Conservation (phyloP, 176 grass and related monocot species). For the Juncus effusus region DNA sequence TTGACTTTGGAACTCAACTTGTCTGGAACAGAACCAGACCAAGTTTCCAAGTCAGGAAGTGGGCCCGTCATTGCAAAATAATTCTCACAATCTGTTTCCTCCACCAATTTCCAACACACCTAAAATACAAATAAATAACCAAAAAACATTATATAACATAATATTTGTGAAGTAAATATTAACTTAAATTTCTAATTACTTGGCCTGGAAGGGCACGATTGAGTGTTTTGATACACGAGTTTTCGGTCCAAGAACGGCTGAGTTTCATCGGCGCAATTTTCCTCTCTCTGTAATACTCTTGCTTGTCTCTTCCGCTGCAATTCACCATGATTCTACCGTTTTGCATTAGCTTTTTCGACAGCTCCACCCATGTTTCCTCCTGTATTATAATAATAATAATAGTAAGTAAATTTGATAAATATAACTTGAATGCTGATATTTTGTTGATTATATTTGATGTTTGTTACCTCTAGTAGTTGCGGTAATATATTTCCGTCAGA, state of each 20-base stretch:
- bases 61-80: conserved; percentile 79
- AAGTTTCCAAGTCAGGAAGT: conserved; percentile 67
- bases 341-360: conserved; percentile 73
- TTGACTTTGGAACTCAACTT: conserved; percentile 64
- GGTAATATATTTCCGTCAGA: conserved; percentile 74
- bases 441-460: background rate
- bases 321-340: conserved; percentile 83
- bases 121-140: conserved; percentile 26
- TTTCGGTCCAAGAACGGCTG: conserved; percentile 42
- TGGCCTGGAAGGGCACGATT: conserved; percentile 67
- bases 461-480: conserved; percentile 64
- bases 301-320: conserved; percentile 63
- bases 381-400: conserved; percentile 34
- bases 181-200: conserved; percentile 30
- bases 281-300: conserved; percentile 44
- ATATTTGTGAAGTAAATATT: background rate
- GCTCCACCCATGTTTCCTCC: conserved; percentile 70
- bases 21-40: conserved; percentile 51
- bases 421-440: conserved; percentile 1
- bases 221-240: conserved; percentile 77
- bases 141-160: background rate
- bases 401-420: background rate
- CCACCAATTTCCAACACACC: conserved; percentile 79
- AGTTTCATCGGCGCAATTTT: conserved; percentile 24
- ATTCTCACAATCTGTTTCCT: conserved; percentile 67